Percentiles rank a stretch among this genome's conserved stretches.
These are phyloP conservation scores for Hypoxylon sp. DNA, from an alignment of 2,329 filamentous ascomycete genomes.

Conservation along the genomic window DNA sequence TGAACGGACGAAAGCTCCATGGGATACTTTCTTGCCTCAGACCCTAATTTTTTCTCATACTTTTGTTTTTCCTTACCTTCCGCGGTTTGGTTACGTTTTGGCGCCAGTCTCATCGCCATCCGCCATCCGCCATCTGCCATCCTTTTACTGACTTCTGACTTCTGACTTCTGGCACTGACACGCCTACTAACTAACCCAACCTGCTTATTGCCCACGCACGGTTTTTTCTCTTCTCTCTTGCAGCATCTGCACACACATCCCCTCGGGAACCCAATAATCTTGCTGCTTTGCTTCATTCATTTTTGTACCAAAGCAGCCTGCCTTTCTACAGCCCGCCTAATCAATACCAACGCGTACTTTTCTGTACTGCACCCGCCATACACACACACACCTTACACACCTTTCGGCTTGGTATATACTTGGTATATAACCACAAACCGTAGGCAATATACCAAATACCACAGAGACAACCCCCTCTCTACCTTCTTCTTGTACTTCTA, in stretches of 20 bases:
- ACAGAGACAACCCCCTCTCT: neutral
- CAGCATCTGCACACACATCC: conserved; percentile 1
- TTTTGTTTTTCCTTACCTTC: conserved; percentile 23
- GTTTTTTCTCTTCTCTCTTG: conserved; percentile 5
- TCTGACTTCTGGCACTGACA: conserved; percentile 24
- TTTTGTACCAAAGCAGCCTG: neutral
- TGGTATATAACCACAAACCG: conserved; percentile 7
- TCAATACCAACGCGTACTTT: conserved; percentile 17
- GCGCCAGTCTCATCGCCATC: conserved; percentile 6
- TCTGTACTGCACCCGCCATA: neutral
- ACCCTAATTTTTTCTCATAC: conserved; percentile 22
- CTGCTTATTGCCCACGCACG: neutral
- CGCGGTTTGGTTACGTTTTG: conserved; percentile 19
- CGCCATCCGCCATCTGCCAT: conserved; percentile 13
- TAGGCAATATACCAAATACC: neutral
- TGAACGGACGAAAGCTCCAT: conserved; percentile 13
- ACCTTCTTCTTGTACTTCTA: neutral
- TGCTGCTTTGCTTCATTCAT: conserved; percentile 10
- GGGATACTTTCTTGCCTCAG: conserved; percentile 26
- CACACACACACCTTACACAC: too few species aligned
- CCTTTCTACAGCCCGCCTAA: conserved; percentile 18
- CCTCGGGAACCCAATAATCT: conserved; percentile 1
- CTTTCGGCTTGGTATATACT: neutral
- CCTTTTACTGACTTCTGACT: conserved; percentile 11
- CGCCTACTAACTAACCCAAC: conserved; percentile 17